These are phyloP conservation scores for Magnaporthiopsis incrustans DNA, from an alignment of 2,329 filamentous ascomycete species.

Conservation along the genomic window DNA sequence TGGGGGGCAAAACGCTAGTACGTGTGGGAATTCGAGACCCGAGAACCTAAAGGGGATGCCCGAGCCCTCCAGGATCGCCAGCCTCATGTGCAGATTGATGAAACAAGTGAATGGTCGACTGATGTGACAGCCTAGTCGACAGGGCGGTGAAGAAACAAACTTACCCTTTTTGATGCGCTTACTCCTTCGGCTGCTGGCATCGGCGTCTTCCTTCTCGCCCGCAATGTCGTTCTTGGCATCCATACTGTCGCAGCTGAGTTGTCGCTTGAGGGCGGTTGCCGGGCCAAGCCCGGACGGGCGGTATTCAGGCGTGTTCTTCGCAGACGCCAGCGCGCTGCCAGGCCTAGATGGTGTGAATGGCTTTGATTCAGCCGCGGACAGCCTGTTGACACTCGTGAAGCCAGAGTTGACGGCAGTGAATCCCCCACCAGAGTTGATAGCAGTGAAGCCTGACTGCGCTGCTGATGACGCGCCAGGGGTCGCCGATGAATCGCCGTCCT, in stretches of 20 bases:
- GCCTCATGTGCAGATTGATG: no score
- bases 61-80: not conserved
- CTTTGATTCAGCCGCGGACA: constrained; percentile 39
- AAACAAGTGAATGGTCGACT: not conserved
- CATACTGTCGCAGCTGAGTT: constrained; percentile 53
- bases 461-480: constrained; percentile 25
- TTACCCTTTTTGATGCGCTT: constrained; percentile 86
- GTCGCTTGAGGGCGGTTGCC: constrained; percentile 66
- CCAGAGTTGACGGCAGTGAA: constrained; percentile 68
- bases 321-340: constrained; percentile 54
- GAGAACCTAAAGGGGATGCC: no score
- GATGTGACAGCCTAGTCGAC: not conserved
- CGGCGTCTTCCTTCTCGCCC: constrained; percentile 48
- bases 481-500: constrained; percentile 20
- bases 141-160: constrained; percentile 20
- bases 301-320: constrained; percentile 58
- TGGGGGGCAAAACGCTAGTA: not conserved
- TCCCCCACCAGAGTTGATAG: constrained; percentile 46
- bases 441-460: constrained; percentile 38
- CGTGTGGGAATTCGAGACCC: no score
- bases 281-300: constrained; percentile 46
- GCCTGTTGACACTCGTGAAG: constrained; percentile 60
- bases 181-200: constrained; percentile 69
- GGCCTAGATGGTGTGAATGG: constrained; percentile 52
- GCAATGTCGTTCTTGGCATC: constrained; percentile 42